These are phyloP conservation scores for Alternaria sp. DNA, from an alignment of 2,329 filamentous ascomycete species.

Conservation along the genomic window DNA sequence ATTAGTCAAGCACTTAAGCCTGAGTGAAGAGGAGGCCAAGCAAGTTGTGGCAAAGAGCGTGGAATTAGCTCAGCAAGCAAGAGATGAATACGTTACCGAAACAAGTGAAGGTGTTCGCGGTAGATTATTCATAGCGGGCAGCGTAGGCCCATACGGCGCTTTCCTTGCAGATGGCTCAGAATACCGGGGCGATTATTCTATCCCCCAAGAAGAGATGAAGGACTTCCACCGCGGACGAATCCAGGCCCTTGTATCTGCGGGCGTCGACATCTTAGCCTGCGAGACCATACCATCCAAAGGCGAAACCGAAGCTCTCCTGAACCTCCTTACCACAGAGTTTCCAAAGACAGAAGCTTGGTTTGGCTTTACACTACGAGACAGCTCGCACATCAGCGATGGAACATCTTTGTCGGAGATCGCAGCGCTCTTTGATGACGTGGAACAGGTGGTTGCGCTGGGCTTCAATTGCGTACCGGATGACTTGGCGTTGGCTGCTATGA, in stretches of 20 bases:
- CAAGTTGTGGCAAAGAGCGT: conserved; percentile 54
- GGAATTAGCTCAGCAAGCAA: conserved; percentile 51
- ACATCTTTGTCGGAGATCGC: conserved; percentile 49
- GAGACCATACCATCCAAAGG: conserved; percentile 56
- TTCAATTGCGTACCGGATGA: conserved; percentile 57
- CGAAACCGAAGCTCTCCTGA: conserved; percentile 52
- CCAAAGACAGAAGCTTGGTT: conserved; percentile 52
- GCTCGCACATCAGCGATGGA: conserved; percentile 53
- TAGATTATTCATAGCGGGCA: conserved; percentile 54
- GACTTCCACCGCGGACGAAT: conserved; percentile 57
- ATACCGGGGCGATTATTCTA: conserved; percentile 55
- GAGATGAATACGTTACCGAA: conserved; percentile 40
- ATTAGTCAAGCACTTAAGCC: conserved; percentile 49
- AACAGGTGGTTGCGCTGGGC: conserved; percentile 54
- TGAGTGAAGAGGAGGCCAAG: conserved; percentile 46
- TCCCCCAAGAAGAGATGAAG: conserved; percentile 45
- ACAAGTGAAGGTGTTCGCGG: conserved; percentile 1
- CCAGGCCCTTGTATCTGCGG: conserved; percentile 51
- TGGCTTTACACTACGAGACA: conserved; percentile 52
- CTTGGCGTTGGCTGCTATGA: conserved; percentile 46
- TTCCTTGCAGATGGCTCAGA: conserved; percentile 58
- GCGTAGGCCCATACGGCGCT: conserved; percentile 59
- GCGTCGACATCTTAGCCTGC: conserved; percentile 55
- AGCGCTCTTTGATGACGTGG: conserved; percentile 33
- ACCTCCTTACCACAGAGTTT: conserved; percentile 53